Evolutionary conservation across 106 monocot species (phyloP).

Genomic region (Platanthera guangdongensis): DNA sequence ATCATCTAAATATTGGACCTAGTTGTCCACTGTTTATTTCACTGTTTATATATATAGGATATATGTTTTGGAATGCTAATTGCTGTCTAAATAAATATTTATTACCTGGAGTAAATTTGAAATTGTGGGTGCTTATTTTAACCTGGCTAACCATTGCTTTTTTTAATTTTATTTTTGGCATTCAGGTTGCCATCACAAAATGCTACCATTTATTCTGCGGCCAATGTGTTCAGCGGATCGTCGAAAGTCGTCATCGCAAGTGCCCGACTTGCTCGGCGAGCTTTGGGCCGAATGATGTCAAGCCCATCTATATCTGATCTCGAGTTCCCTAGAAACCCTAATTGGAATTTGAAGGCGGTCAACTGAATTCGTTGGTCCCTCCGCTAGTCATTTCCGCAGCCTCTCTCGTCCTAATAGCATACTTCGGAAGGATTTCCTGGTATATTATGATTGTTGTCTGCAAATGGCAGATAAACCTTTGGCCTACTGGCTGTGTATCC

Average conservation of each 20-base stretch:
- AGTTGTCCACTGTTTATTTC: too few species aligned
- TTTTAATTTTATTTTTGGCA: not conserved
- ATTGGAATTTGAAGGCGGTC: too few species aligned
- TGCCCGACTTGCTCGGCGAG: constrained; percentile 63
- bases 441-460: not conserved
- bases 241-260: constrained; percentile 60
- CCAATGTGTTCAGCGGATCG: constrained; percentile 54
- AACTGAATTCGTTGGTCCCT: not conserved
- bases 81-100: too few species aligned
- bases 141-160: not conserved
- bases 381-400: not conserved
- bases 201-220: constrained; percentile 90
- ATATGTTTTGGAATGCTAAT: too few species aligned
- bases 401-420: not conserved
- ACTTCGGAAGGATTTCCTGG: not conserved
- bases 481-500: not conserved
- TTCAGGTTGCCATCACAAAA: constrained; percentile 85
- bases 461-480: not conserved
- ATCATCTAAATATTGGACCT: too few species aligned
- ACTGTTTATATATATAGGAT: too few species aligned
- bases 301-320: constrained; percentile 69
- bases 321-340: not conserved
- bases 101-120: too few species aligned
- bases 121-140: not conserved
- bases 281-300: constrained; percentile 83